Evolutionary conservation across 192 early-diverging fungal genomes (phyloP).

Genomic region (Linnemannia exigua): DNA sequence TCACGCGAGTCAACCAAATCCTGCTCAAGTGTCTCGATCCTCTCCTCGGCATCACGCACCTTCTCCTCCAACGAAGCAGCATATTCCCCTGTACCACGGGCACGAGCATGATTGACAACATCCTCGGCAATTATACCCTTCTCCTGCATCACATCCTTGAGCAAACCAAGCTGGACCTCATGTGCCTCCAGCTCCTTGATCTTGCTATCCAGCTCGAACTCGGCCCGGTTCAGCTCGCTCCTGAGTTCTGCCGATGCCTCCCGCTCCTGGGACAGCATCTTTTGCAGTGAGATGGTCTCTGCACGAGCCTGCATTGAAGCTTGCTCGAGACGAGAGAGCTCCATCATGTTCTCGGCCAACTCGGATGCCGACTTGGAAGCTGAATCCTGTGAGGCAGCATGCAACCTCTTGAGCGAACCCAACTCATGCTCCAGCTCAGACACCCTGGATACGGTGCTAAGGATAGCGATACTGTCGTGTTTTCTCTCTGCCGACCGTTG

Average conservation of each 20-base stretch:
- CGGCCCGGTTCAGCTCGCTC: constrained; percentile 52
- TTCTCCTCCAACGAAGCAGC: constrained; percentile 30
- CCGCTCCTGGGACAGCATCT: constrained; percentile 58
- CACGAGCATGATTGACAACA: constrained; percentile 34
- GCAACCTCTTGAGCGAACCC: constrained; percentile 45
- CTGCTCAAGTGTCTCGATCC: constrained; percentile 9
- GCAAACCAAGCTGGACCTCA: constrained; percentile 67
- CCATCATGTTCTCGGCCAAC: constrained; percentile 59
- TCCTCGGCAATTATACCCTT: constrained; percentile 62
- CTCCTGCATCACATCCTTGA: constrained; percentile 63
- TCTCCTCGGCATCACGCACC: constrained; percentile 33
- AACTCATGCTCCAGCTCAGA: constrained; percentile 58
- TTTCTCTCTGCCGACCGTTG: constrained; percentile 23
- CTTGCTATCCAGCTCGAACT: constrained; percentile 56
- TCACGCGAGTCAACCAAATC: constrained; percentile 30
- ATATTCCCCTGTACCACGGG: constrained; percentile 36
- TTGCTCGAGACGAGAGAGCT: constrained; percentile 63
- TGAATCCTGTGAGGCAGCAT: constrained; percentile 26
- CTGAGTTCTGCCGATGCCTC: constrained; percentile 55
- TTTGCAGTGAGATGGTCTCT: constrained; percentile 58
- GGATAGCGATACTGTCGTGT: constrained; percentile 54
- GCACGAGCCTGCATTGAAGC: constrained; percentile 60
- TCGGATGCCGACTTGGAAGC: constrained; percentile 51
- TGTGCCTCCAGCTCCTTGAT: constrained; percentile 63
- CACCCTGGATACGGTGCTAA: constrained; percentile 43